Percentiles rank a stretch among this genome's conserved stretches.
phyloP scores from a whole-genome alignment of 2,329 filamentous ascomycete genomes.

The Myriosclerotinia scirpicola region DNA sequence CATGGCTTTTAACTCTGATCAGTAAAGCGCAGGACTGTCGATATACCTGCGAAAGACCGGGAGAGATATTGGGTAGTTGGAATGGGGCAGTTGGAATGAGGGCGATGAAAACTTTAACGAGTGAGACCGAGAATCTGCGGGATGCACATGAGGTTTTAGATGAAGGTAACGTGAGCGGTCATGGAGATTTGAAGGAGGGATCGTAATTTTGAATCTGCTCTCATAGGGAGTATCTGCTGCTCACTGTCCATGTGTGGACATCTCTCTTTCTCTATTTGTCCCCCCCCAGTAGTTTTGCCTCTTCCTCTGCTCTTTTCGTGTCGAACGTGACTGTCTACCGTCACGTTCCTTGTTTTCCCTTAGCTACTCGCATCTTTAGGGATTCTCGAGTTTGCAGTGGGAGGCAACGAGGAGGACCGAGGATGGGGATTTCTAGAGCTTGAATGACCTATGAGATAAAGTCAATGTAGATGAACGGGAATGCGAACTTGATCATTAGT shows the following conservation, averaged over 20 bases:
- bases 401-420: neutral
- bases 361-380: neutral
- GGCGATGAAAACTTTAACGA: neutral
- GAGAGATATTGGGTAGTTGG: neutral
- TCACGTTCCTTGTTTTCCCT: neutral
- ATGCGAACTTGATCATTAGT: conserved; percentile 38
- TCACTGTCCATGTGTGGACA: too few species aligned
- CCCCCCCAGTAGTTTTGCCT: neutral
- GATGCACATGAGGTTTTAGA: rapidly evolving
- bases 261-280: neutral
- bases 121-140: neutral
- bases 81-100: too few species aligned
- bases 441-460: neutral
- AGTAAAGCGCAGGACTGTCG: neutral
- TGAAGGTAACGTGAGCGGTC: neutral
- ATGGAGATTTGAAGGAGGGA: neutral
- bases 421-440: neutral
- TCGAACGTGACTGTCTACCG: too few species aligned
- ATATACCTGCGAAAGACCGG: neutral
- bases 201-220: neutral
- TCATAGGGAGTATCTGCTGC: neutral
- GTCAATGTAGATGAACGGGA: too few species aligned
- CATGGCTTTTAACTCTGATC: neutral
- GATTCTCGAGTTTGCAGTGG: too few species aligned
- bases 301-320: neutral